Evolutionary conservation across 73 alveolate species (phyloP).

Genomic region (Loxodes magnus): DNA sequence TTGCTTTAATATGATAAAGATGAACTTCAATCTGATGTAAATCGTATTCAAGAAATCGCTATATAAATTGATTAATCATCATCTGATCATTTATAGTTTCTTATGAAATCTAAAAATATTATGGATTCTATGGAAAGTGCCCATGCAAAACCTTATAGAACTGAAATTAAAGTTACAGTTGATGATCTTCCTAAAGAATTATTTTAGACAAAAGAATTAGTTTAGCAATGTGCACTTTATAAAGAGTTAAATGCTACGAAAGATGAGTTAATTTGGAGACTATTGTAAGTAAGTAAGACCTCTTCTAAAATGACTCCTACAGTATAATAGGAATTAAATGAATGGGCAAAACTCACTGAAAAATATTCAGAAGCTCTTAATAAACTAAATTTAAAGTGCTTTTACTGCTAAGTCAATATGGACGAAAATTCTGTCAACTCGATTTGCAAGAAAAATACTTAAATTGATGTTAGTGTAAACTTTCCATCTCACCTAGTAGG

Average conservation of each 20-base stretch:
- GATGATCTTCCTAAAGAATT: conserved; percentile 1
- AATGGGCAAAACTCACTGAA: conserved; percentile 12
- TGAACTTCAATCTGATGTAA: conserved; percentile 7
- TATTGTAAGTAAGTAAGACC: conserved; percentile 6
- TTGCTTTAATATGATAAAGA: not conserved
- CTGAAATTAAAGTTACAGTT: not conserved
- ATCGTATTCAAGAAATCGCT: not conserved
- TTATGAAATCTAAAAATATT: not conserved
- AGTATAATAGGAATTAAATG: not conserved
- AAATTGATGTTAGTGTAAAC: too few species aligned
- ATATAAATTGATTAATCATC: not conserved
- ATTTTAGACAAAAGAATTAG: not conserved
- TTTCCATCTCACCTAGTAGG: too few species aligned
- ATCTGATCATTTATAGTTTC: not conserved
- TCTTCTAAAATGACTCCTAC: not conserved
- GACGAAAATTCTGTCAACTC: conserved; percentile 5
- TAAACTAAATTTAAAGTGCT: not conserved
- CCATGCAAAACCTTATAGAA: conserved; percentile 8
- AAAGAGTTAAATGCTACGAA: not conserved
- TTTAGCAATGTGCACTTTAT: not conserved
- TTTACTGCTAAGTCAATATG: not conserved
- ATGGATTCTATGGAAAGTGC: not conserved
- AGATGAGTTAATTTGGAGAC: conserved; percentile 15
- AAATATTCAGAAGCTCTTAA: conserved; percentile 1
- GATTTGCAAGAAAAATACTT: conserved; percentile 8